Percentiles rank a stretch among this genome's conserved stretches.
These are phyloP conservation scores for Populus davidiana DNA, from an alignment of 345 rosid genomes.

Conservation along the genomic window DNA sequence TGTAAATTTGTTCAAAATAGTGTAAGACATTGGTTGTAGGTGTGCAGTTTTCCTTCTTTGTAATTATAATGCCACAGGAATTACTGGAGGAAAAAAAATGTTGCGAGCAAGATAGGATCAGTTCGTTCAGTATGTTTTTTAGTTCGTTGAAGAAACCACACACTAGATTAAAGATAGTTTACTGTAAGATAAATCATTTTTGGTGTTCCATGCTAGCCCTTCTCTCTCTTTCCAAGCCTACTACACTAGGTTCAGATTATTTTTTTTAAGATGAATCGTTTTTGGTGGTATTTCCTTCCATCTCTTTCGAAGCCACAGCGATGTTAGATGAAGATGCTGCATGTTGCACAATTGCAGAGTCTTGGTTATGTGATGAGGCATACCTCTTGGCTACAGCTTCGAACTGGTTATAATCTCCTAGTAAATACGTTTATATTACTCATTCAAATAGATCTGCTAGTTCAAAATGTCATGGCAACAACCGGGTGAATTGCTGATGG, in stretches of 20 bases:
- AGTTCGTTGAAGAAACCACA: background rate
- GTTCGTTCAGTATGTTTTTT: background rate
- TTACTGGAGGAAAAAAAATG: background rate
- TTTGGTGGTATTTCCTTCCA: background rate
- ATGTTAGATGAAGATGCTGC: background rate
- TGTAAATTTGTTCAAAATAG: constrained; percentile 24
- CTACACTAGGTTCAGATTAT: background rate
- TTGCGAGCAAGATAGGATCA: background rate
- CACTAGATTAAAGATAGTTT: background rate
- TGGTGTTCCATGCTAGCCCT: background rate
- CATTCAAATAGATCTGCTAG: background rate
- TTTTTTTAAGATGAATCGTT: background rate
- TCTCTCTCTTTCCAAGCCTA: background rate
- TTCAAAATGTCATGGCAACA: too few relatives aligned
- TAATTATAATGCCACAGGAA: constrained; percentile 5
- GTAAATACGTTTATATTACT: background rate
- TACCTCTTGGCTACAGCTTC: background rate
- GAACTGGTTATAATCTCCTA: background rate
- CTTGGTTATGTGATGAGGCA: background rate
- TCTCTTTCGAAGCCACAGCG: background rate
- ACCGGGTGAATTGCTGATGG: too few relatives aligned
- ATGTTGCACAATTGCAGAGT: background rate
- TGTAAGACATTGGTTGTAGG: constrained; percentile 25
- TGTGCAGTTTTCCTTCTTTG: constrained; percentile 21
- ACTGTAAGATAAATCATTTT: background rate